A percentile compares a stretch with the other conserved stretches of the same genome.
These are phyloP conservation scores for Henckelia pumila DNA, from an alignment of 257 asterid species.

Conservation along the genomic window DNA sequence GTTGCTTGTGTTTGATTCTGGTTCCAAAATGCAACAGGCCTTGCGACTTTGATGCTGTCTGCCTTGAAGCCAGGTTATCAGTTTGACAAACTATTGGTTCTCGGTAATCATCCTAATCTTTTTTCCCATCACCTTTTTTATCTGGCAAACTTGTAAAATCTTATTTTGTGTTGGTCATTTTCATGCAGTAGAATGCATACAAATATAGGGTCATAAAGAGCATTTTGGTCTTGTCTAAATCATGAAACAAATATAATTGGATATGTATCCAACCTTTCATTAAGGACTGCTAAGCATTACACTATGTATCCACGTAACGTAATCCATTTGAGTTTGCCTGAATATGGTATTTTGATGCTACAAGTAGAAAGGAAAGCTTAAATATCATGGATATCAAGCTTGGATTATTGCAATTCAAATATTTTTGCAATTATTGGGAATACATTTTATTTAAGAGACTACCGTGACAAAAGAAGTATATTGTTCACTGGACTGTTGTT, in stretches of 20 bases:
- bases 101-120: constrained; percentile 49
- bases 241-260: not conserved
- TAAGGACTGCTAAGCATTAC: not conserved
- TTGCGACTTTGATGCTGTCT: constrained; percentile 58
- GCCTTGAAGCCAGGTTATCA: constrained; percentile 74
- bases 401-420: not conserved
- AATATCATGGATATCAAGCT: not conserved
- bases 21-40: constrained; percentile 50
- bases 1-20: constrained; percentile 21
- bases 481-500: not conserved
- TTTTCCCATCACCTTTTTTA: constrained; percentile 9
- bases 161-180: constrained; percentile 10
- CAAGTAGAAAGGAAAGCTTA: not conserved
- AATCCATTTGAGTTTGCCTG: not conserved
- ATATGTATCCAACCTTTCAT: not conserved
- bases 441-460: not conserved
- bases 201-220: not conserved
- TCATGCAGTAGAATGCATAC: not conserved
- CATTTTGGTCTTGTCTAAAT: not conserved
- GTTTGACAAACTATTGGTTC: constrained; percentile 85
- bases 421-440: not conserved
- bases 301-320: not conserved
- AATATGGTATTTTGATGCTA: not conserved
- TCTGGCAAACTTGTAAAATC: constrained; percentile 9
- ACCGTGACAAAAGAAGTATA: not conserved